These are phyloP conservation scores for Neurospora pannonica DNA, from an alignment of 495 filamentous ascomycete genomes.

Conservation along the genomic window DNA sequence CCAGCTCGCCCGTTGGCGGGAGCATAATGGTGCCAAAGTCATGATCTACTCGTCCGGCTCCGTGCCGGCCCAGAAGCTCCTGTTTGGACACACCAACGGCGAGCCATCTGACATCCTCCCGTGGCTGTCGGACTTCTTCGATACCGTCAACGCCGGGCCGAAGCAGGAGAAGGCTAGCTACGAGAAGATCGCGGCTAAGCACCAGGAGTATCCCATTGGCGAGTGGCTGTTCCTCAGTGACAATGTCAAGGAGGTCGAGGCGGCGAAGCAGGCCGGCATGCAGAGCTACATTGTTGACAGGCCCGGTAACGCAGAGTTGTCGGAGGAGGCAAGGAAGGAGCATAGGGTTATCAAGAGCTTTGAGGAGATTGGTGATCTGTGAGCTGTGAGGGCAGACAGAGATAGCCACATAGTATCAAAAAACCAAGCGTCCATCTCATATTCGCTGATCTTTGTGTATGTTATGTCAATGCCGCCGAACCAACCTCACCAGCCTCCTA, in stretches of 20 bases:
- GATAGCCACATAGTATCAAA: neutral
- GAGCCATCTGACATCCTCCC: slow-evolving; percentile 45
- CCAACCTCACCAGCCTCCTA: neutral
- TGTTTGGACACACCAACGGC: slow-evolving; percentile 56
- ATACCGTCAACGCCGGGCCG: slow-evolving; percentile 64
- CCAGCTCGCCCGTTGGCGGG: slow-evolving; percentile 41
- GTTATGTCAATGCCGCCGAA: neutral
- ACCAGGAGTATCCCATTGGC: slow-evolving; percentile 26
- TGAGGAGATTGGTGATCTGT: slow-evolving; percentile 21
- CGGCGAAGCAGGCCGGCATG: slow-evolving; percentile 56
- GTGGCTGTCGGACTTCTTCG: slow-evolving; percentile 52
- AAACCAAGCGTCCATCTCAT: neutral
- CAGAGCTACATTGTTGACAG: slow-evolving; percentile 49
- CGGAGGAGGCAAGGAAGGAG: slow-evolving; percentile 29
- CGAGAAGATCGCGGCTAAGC: slow-evolving; percentile 40
- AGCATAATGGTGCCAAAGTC: slow-evolving; percentile 33
- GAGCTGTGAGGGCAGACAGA: neutral
- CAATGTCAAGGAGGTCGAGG: slow-evolving; percentile 58
- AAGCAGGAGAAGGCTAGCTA: slow-evolving; percentile 56
- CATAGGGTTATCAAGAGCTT: slow-evolving; percentile 39
- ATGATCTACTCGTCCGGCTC: slow-evolving; percentile 66
- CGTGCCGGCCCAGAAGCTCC: slow-evolving; percentile 60
- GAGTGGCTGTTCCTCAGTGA: slow-evolving; percentile 63
- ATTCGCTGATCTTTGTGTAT: neutral
- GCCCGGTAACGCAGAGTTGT: slow-evolving; percentile 52